Base-by-base conservation (phyloP, 225 moss, liverwort and hornwort genomes). In the Thuidium tamariscinum region DNA sequence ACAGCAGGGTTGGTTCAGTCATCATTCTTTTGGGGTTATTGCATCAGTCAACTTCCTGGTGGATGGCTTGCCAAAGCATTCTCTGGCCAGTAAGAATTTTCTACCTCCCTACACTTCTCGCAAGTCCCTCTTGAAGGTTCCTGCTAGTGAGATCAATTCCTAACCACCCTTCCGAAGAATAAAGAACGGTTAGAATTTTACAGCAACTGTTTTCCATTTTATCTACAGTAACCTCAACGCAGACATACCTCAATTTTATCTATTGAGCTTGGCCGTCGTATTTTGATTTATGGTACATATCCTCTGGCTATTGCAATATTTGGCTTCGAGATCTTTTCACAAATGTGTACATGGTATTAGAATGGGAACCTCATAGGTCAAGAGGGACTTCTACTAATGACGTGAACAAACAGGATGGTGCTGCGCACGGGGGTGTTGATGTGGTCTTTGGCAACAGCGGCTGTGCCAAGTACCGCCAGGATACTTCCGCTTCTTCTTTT, bases 1-100 rank as follows among this genome's bases (percentile, higher is more conserved):
- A 95, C 92, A 41, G 91, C 97, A 72, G 98, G 98, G 57, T 87
- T 99, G 74, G 95, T 99, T 32, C 98, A 99, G 84, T 97, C 98
- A 46, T 99, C 98, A 26, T 99, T 99, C 87, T 99, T 99, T 87
- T 99, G 98, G 98, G 98, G 98, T 37, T 99, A 99, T 80, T 92
- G 91, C 83, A 22, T 95, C 34, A 97, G 97, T 89, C 98, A 99
- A 90, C 92, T 99, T 86, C 98, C 98, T 10, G 98, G 98, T 49
- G 98, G 98, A 89, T 99, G 97, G 94, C 94, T 99, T 46, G 95
- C 98, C 32, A 94, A 91, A 76, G 91, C 88, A 66, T 99, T 91
- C 90, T 92, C 95, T 78, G 98, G 98, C 89, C 94, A 95, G 98
- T 98, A 86, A 93, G 95, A 88, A 59, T 25, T 59, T 41, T 59